Percentiles rank a stretch among this genome's conserved stretches.
Evolutionary conservation across 495 filamentous ascomycete species (phyloP).

Genomic region (Neurospora sp.): DNA sequence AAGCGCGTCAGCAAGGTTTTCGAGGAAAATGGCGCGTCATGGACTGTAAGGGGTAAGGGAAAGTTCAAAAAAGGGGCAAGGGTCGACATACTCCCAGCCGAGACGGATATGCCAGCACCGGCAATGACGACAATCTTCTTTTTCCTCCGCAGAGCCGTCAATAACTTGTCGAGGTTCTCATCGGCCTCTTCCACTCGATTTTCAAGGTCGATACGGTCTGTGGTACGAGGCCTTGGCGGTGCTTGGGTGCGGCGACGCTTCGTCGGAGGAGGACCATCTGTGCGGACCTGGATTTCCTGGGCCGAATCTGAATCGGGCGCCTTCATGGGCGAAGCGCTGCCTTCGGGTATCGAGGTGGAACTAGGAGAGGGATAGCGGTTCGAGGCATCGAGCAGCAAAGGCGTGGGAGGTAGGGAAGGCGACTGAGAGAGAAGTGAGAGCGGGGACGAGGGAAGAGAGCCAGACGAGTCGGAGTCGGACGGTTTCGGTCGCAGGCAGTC

Average conservation of each 20-base stretch:
- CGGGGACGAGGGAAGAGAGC: slow-evolving; percentile 38
- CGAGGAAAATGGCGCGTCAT: not conserved
- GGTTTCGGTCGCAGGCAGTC: slow-evolving; percentile 12
- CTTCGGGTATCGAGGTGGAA: slow-evolving; percentile 24
- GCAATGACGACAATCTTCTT: slow-evolving; percentile 95
- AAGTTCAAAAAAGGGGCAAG: not conserved
- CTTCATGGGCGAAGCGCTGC: slow-evolving; percentile 34
- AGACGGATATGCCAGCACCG: slow-evolving; percentile 91
- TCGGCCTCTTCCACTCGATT: slow-evolving; percentile 36
- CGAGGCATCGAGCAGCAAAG: slow-evolving; percentile 27
- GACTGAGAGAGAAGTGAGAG: slow-evolving; percentile 42
- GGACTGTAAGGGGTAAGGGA: no score
- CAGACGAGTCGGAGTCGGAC: slow-evolving; percentile 15
- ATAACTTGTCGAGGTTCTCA: slow-evolving; percentile 51
- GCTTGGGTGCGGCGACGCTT: slow-evolving; percentile 61
- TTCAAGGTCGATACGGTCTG: slow-evolving; percentile 63
- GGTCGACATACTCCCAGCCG: slow-evolving; percentile 74
- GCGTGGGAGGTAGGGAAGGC: slow-evolving; percentile 43
- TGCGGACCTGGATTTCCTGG: slow-evolving; percentile 41
- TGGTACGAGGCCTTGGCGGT: slow-evolving; percentile 61
- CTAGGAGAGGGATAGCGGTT: slow-evolving; percentile 33
- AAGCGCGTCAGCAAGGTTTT: slow-evolving; percentile 13
- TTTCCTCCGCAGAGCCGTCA: slow-evolving; percentile 72
- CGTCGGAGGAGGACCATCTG: slow-evolving; percentile 53
- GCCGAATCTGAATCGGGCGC: slow-evolving; percentile 17